These are phyloP conservation scores for Chloroidium sp. DNA, from an alignment of 163 green algal genomes.

Conservation along the genomic window DNA sequence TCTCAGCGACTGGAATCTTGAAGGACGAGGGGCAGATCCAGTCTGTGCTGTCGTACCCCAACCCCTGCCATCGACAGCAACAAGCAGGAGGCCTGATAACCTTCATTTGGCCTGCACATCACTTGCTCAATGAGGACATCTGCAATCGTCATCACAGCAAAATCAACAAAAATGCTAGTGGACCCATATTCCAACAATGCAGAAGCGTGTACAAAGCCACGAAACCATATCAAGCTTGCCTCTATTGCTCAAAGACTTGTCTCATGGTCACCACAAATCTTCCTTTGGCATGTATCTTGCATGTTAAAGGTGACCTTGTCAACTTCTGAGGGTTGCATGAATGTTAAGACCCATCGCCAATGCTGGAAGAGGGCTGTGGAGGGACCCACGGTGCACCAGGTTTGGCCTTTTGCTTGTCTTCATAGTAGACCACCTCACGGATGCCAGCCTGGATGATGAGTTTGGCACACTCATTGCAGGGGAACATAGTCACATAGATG, in stretches of 20 bases:
- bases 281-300: background rate
- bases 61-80: constrained; percentile 66
- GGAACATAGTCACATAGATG: constrained; percentile 98
- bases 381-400: background rate
- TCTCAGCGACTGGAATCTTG: too few relatives aligned
- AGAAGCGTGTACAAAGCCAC: background rate
- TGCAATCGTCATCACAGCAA: too few relatives aligned
- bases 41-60: constrained; percentile 38
- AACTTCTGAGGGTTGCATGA: background rate
- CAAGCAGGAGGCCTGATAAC: constrained; percentile 56
- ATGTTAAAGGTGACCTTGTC: background rate
- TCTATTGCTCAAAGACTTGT: background rate
- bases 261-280: background rate
- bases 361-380: too few relatives aligned
- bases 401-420: constrained; percentile 39
- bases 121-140: background rate
- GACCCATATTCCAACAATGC: background rate
- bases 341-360: too few relatives aligned
- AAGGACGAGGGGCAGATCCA: background rate
- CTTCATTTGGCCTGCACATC: constrained; percentile 32
- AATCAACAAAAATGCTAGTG: background rate
- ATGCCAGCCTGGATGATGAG: constrained; percentile 95
- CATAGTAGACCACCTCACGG: constrained; percentile 77
- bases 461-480: constrained; percentile 99
- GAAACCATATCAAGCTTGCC: constrained; percentile 1